Percentiles rank a stretch among this genome's conserved stretches.
phyloP scores from a whole-genome alignment of 441 rosid genomes.

The Macaranga tanarius region DNA sequence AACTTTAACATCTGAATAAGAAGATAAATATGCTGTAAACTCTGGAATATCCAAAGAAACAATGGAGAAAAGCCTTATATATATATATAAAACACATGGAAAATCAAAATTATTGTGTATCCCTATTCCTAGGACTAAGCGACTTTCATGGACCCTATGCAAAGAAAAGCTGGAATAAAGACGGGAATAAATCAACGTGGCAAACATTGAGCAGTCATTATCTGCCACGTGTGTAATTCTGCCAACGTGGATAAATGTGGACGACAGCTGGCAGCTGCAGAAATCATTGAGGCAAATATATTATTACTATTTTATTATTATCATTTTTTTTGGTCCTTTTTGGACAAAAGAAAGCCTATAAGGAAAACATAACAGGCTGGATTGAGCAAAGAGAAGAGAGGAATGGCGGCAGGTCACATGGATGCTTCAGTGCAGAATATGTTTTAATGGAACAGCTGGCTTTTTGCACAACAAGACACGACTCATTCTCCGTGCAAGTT shows the following conservation, averaged over 20 bases:
- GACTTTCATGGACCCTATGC: neutral
- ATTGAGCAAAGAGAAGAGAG: neutral
- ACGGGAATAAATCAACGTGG: slow-evolving; percentile 16
- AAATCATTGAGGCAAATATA: neutral
- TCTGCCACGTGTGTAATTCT: slow-evolving; percentile 21
- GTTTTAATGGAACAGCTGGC: slow-evolving; percentile 39
- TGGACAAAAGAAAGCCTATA: too few relatives aligned
- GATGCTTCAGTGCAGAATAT: slow-evolving; percentile 13
- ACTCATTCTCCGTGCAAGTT: slow-evolving; percentile 2
- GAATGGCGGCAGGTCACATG: slow-evolving; percentile 34
- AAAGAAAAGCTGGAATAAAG: neutral
- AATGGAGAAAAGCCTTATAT: too few relatives aligned
- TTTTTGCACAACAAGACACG: slow-evolving; percentile 32
- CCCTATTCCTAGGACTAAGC: slow-evolving; percentile 5
- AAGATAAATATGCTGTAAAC: too few relatives aligned
- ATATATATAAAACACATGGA: too few relatives aligned
- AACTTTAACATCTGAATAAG: too few relatives aligned
- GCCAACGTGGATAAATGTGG: slow-evolving; percentile 29
- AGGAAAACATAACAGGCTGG: slow-evolving; percentile 6
- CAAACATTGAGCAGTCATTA: slow-evolving; percentile 10
- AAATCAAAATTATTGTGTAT: too few relatives aligned
- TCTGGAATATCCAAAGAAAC: too few relatives aligned
- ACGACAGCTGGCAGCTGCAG: slow-evolving; percentile 38
- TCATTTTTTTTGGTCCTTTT: too few relatives aligned
- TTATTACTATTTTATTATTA: neutral